Evolutionary conservation across 805 yeast species (phyloP).

Genomic region (Candida saitoana): DNA sequence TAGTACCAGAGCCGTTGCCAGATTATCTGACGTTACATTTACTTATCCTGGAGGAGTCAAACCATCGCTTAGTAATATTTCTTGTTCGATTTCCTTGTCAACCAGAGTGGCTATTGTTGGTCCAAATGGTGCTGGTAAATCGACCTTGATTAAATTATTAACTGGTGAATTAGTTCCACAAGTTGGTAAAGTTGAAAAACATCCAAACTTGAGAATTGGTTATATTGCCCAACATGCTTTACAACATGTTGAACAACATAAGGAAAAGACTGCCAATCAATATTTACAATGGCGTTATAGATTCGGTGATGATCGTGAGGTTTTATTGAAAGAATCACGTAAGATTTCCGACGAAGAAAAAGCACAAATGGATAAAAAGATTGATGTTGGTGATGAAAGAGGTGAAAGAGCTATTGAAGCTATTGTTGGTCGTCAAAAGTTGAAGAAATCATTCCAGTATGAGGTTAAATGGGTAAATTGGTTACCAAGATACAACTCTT

Average conservation of each 20-base stretch:
- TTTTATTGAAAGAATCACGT: conserved; percentile 87
- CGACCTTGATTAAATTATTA: conserved; percentile 86
- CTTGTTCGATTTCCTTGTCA: conserved; percentile 90
- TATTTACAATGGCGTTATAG: conserved; percentile 97
- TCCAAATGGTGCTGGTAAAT: conserved; percentile 98
- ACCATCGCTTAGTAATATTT: conserved; percentile 74
- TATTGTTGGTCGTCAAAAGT: conserved; percentile 93
- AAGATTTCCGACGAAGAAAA: conserved; percentile 73
- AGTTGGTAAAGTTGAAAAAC: conserved; percentile 90
- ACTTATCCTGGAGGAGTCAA: conserved; percentile 84
- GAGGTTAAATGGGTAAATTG: conserved; percentile 86
- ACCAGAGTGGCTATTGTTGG: conserved; percentile 96
- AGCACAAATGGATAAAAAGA: conserved; percentile 69
- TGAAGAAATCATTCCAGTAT: conserved; percentile 94
- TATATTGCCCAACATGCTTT: conserved; percentile 98
- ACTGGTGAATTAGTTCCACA: conserved; percentile 90
- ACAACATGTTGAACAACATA: conserved; percentile 95
- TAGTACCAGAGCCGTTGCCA: conserved; percentile 87
- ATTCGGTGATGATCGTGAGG: conserved; percentile 98
- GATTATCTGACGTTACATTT: conserved; percentile 81
- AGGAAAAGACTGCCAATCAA: conserved; percentile 96
- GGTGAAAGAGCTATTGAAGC: conserved; percentile 91
- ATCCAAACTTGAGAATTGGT: conserved; percentile 96
- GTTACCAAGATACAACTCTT: conserved; percentile 89
- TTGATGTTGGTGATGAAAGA: conserved; percentile 81